Evolutionary conservation across 2,329 filamentous ascomycete genomes (phyloP).

Genomic region (Verticillium klebahnii): DNA sequence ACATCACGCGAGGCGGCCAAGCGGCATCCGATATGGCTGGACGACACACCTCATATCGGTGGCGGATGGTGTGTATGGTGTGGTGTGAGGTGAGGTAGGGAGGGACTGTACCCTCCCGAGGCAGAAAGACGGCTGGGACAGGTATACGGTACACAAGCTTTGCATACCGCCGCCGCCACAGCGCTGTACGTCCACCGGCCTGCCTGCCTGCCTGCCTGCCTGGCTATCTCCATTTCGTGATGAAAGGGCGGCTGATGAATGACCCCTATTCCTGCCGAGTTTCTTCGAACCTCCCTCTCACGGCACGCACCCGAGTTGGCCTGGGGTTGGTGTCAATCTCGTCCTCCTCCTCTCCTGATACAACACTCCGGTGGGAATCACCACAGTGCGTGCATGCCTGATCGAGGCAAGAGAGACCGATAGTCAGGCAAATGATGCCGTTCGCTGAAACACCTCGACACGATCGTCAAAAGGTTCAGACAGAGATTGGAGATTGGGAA

Average conservation of each 20-base stretch:
- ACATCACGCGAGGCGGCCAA: neutral
- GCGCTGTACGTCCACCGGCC: neutral
- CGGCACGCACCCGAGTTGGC: neutral
- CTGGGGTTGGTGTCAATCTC: neutral
- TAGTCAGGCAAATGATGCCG: neutral
- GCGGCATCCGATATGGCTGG: neutral
- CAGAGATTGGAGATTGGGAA: neutral
- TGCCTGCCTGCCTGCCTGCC: neutral
- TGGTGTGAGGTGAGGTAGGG: neutral
- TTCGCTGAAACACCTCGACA: neutral
- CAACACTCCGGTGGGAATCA: neutral
- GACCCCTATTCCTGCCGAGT: neutral
- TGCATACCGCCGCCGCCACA: neutral
- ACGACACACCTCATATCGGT: neutral
- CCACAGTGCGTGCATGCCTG: neutral
- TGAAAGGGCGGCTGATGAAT: neutral
- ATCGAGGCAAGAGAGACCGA: neutral
- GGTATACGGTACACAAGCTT: neutral
- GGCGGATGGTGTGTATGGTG: neutral
- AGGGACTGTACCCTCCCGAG: neutral
- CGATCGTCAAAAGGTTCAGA: neutral
- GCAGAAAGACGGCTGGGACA: neutral
- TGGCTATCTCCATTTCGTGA: neutral
- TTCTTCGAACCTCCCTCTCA: neutral
- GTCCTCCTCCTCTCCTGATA: neutral